Evolutionary conservation across 2,329 filamentous ascomycete genomes (phyloP).

Genomic region (Aschersonia sp.): DNA sequence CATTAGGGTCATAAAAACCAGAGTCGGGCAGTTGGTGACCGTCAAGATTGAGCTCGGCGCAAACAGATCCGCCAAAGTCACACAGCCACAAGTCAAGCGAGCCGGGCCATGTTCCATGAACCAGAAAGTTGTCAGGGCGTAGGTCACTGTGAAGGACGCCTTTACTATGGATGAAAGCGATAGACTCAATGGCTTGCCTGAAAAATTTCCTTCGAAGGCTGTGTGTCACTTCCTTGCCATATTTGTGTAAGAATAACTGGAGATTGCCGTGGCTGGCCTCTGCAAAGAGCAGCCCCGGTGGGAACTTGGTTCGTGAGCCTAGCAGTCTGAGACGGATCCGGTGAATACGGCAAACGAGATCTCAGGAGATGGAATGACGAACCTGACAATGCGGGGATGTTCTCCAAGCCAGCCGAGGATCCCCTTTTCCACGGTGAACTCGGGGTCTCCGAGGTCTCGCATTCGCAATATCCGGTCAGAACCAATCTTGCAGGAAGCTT

Average conservation of each 20-base stretch:
- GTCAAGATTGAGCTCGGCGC: slow-evolving; percentile 11
- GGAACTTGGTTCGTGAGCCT: slow-evolving; percentile 1
- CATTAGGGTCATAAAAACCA: slow-evolving; percentile 7
- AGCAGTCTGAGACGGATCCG: neutral
- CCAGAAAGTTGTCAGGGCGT: slow-evolving; percentile 16
- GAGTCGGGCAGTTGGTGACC: slow-evolving; percentile 5
- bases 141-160: slow-evolving; percentile 19
- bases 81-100: slow-evolving; percentile 14
- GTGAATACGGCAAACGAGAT: neutral
- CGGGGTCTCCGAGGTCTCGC: slow-evolving; percentile 1
- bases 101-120: slow-evolving; percentile 10
- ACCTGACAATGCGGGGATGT: slow-evolving; percentile 5
- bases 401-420: slow-evolving; percentile 4
- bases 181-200: slow-evolving; percentile 13
- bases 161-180: slow-evolving; percentile 14
- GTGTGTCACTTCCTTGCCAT: slow-evolving; percentile 1
- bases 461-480: slow-evolving; percentile 2
- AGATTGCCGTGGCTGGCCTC: slow-evolving; percentile 9
- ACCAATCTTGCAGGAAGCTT: slow-evolving; percentile 3
- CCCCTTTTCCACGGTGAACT: slow-evolving; percentile 5
- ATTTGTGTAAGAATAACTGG: slow-evolving; percentile 5
- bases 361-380: neutral
- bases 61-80: slow-evolving; percentile 17
- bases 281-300: slow-evolving; percentile 5
- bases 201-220: slow-evolving; percentile 9